Conservation (phyloP, 2,329 filamentous ascomycete genomes). For the Aspergillus alliaceus region DNA sequence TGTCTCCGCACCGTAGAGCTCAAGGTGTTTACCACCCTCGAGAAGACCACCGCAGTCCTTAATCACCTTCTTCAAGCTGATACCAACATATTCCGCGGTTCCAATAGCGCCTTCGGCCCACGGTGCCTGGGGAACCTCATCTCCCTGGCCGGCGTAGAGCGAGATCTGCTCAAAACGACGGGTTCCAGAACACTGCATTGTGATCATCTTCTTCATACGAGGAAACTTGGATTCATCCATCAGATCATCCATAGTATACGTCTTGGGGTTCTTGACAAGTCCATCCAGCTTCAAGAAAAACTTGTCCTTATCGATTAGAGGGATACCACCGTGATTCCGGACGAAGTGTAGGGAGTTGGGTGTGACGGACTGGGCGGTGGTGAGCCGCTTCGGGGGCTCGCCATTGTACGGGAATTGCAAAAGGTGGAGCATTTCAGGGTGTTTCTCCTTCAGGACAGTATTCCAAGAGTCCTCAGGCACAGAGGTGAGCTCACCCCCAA, state of each 20-base stretch:
- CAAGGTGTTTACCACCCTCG: constrained; percentile 59
- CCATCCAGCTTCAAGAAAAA: constrained; percentile 60
- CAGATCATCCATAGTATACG: constrained; percentile 59
- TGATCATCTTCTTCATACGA: constrained; percentile 58
- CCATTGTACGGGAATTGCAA: constrained; percentile 66
- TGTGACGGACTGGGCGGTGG: constrained; percentile 58
- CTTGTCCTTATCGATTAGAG: constrained; percentile 59
- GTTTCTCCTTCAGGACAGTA: constrained; percentile 57
- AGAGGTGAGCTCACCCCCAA: constrained; percentile 46
- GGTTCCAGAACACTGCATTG: constrained; percentile 69
- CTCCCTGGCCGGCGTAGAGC: constrained; percentile 66
- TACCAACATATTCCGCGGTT: constrained; percentile 62
- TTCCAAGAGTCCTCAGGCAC: constrained; percentile 61
- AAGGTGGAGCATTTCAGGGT: constrained; percentile 61
- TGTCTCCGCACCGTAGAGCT: constrained; percentile 69
- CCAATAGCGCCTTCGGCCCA: constrained; percentile 70
- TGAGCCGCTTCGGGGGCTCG: constrained; percentile 60
- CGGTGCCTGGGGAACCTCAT: constrained; percentile 53
- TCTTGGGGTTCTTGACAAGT: constrained; percentile 59
- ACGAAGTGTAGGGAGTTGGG: constrained; percentile 66
- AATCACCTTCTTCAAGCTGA: constrained; percentile 68
- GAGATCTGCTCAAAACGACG: constrained; percentile 68
- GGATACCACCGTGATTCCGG: constrained; percentile 71
- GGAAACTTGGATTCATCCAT: constrained; percentile 62
- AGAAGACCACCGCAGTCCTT: constrained; percentile 66